These are phyloP conservation scores for Pseudovirgaria hyperparasitica DNA, from an alignment of 2,329 filamentous ascomycete species.

Conservation along the genomic window DNA sequence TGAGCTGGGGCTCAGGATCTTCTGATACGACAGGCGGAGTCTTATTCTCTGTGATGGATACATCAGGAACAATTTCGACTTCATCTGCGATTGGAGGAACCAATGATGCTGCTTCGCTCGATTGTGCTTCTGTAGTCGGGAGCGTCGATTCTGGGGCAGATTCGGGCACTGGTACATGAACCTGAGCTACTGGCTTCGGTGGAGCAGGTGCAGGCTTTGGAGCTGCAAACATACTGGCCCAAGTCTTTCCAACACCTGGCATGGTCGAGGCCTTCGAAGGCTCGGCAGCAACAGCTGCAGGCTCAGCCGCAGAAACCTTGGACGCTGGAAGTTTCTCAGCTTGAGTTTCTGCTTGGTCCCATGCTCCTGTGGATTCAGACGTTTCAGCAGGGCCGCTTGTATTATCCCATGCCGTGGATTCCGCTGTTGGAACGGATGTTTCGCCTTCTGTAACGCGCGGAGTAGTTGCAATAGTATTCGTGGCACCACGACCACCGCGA, in stretches of 20 bases:
- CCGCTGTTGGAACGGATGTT: constrained; percentile 57
- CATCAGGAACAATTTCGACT: constrained; percentile 19
- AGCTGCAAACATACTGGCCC: constrained; percentile 40
- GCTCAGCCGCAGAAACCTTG: constrained; percentile 15
- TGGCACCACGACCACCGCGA: constrained; percentile 49
- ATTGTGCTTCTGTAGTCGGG: constrained; percentile 21
- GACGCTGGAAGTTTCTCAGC: constrained; percentile 13
- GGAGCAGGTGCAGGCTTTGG: constrained; percentile 35
- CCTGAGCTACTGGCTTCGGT: constrained; percentile 22
- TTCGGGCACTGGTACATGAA: constrained; percentile 23
- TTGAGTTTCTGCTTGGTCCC: constrained; percentile 10
- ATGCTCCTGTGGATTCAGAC: constrained; percentile 13
- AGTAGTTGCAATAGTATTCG: constrained; percentile 48
- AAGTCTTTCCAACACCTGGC: no score
- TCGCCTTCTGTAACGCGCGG: constrained; percentile 28
- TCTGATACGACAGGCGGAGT: constrained; percentile 36
- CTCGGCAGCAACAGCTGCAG: constrained; percentile 14
- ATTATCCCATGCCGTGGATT: constrained; percentile 51
- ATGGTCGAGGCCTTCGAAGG: no score
- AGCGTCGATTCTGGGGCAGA: constrained; percentile 21
- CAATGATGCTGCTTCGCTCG: constrained; percentile 26
- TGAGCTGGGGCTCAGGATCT: constrained; percentile 38
- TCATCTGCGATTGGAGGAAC: constrained; percentile 24
- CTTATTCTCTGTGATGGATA: constrained; percentile 17
- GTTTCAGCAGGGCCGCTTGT: constrained; percentile 18